Base-by-base conservation (phyloP, 306 rosid species). In the Nissolia schottii region DNA sequence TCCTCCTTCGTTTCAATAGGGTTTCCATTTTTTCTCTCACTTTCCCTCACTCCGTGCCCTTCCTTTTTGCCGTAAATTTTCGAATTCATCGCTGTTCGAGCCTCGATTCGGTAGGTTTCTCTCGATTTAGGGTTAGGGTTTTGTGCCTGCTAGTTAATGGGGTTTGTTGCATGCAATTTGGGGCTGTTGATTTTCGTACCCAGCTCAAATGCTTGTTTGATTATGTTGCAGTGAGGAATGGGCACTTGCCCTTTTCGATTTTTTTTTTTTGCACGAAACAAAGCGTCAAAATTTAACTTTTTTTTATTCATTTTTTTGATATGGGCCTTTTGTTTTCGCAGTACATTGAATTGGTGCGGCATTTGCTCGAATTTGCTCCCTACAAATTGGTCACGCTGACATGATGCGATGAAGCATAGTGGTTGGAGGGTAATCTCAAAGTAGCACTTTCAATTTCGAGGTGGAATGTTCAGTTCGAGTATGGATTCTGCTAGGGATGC, bases 401-500 rank as follows among this genome's bases (percentile, higher is more conserved):
- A 70, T 77, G 84, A 32, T 59, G 61, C 41, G 64, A 69, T 81
- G 80, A 80, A 77, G 80, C 37, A 53, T 60, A 48, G 83, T 79
- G 64, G 24, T 73, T 79, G 84, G 85, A 80, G 77, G 79, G 69
- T 25, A 53, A 62, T 80, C 5, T 67, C 29, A 60, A 84, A 64
- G 79, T 64, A 71, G 51, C 61, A 51, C 41, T 68, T 32, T 35
- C 18, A 67, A 67, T 62, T 67, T 68, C 8, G 72, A 74, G 25
- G 77, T 34, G 59, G 65, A 65, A 85, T 89, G 88, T 91, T 86
- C 71, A 87, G 79, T 84, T 75, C 82, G 56, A 80, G 85, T 57
- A 87, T 93, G 97, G 94, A 91, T 77, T 60, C 87, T 60, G 81
- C 79, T 5, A 81, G 82, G 77, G 92, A 86, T 28, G 80, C 77